A percentile compares a stretch with the other conserved stretches of the same genome.
phyloP scores from a whole-genome alignment of 192 early-diverging fungal species.

The Helicostylum pulchrum region DNA sequence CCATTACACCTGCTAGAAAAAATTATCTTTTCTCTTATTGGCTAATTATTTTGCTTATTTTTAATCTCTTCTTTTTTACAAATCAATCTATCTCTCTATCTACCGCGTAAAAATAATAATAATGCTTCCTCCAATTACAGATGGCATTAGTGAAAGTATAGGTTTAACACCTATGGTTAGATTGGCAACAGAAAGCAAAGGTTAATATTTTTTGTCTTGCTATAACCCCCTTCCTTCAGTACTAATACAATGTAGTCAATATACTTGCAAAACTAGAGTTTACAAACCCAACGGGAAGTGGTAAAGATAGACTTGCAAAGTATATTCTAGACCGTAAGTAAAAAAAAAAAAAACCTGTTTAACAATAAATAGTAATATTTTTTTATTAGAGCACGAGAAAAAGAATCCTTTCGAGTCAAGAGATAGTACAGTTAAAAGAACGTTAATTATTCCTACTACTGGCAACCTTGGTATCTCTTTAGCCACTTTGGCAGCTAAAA shows the following conservation, averaged over 20 bases:
- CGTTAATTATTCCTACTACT: slow-evolving; percentile 65
- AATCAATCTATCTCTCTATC: not conserved
- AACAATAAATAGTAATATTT: not conserved
- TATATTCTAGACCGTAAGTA: slow-evolving; percentile 37
- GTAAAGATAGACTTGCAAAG: slow-evolving; percentile 74
- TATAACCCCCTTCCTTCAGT: not conserved
- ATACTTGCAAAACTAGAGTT: slow-evolving; percentile 74
- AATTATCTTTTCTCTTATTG: not conserved
- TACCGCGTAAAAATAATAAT: not conserved
- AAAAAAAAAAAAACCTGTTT: not conserved
- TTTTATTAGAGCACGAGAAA: slow-evolving; percentile 1
- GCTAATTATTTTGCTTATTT: not conserved
- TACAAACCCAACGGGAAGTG: slow-evolving; percentile 63
- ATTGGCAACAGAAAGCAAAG: slow-evolving; percentile 10
- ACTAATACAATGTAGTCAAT: slow-evolving; percentile 40
- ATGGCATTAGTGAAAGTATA: slow-evolving; percentile 25
- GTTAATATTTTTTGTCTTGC: slow-evolving; percentile 5
- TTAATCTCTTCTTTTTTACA: not conserved
- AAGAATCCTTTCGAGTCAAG: not conserved
- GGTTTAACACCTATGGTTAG: slow-evolving; percentile 34
- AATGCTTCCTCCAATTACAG: slow-evolving; percentile 22
- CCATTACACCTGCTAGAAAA: not conserved
- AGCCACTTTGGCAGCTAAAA: slow-evolving; percentile 48
- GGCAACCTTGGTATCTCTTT: slow-evolving; percentile 72
- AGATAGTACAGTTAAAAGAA: slow-evolving; percentile 21